Evolutionary conservation across 106 monocot species (phyloP).

Genomic region (Amphibolis antarctica): DNA sequence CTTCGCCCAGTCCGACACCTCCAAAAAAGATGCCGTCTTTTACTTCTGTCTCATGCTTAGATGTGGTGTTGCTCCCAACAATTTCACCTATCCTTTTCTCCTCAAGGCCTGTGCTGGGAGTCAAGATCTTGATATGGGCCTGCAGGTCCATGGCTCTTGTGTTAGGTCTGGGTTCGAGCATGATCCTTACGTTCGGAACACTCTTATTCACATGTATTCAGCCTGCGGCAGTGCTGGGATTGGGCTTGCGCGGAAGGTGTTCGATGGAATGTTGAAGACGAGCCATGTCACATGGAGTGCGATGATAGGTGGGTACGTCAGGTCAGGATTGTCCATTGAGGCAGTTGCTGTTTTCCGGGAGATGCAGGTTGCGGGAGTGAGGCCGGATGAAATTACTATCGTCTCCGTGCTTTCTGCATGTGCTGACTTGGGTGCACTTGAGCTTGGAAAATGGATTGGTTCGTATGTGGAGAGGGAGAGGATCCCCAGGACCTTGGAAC

Average conservation of each 20-base stretch:
- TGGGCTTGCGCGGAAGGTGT: constrained; percentile 43
- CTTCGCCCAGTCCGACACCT: too few relatives aligned
- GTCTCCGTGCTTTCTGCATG: constrained; percentile 47
- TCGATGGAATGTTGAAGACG: constrained; percentile 24
- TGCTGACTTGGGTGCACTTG: constrained; percentile 43
- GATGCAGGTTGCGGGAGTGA: constrained; percentile 37
- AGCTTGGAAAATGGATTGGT: constrained; percentile 44
- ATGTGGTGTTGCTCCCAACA: constrained; percentile 45
- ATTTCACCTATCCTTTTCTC: too few relatives aligned
- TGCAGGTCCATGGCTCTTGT: constrained; percentile 30
- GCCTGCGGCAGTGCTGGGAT: neutral
- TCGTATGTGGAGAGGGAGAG: constrained; percentile 32
- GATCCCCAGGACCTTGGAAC: constrained; percentile 24
- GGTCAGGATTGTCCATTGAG: constrained; percentile 34
- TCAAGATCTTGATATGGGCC: constrained; percentile 7
- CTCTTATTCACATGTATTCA: constrained; percentile 54
- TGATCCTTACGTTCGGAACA: constrained; percentile 47
- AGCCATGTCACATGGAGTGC: constrained; percentile 55
- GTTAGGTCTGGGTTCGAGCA: constrained; percentile 28
- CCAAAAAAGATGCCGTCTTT: constrained; percentile 20
- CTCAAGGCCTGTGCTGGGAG: constrained; percentile 50
- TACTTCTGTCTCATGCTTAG: constrained; percentile 60
- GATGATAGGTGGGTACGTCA: constrained; percentile 53
- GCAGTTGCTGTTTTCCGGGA: constrained; percentile 40
- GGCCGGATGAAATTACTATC: constrained; percentile 41